Evolutionary conservation across 345 rosid species (phyloP).

Genomic region (Salix exigua): DNA sequence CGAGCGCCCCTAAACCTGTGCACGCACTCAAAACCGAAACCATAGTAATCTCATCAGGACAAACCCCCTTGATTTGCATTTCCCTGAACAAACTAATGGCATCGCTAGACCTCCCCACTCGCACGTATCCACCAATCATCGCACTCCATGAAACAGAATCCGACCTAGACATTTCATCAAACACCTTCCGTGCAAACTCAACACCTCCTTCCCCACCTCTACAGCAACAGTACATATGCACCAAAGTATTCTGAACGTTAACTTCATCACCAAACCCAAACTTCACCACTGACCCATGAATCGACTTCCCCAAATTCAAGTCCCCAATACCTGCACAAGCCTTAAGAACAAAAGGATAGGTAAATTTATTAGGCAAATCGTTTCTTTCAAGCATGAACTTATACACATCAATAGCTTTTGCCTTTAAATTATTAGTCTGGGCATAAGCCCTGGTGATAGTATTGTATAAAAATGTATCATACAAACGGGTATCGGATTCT

Average conservation of each 20-base stretch:
- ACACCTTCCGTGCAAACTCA: constrained; percentile 39
- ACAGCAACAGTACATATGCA: constrained; percentile 39
- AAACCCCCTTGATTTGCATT: constrained; percentile 40
- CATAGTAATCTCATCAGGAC: constrained; percentile 57
- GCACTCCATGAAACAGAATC: constrained; percentile 58
- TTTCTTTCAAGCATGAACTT: constrained; percentile 30
- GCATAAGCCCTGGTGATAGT: constrained; percentile 47
- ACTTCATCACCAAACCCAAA: constrained; percentile 39
- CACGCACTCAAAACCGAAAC: constrained; percentile 52
- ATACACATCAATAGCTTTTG: constrained; percentile 32
- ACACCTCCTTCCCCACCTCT: constrained; percentile 22
- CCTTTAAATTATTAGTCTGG: constrained; percentile 21
- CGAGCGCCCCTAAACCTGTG: constrained; percentile 51
- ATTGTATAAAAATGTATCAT: constrained; percentile 50
- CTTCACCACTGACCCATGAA: constrained; percentile 46
- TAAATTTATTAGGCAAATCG: constrained; percentile 45
- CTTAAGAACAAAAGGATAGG: constrained; percentile 47
- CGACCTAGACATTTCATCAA: constrained; percentile 41
- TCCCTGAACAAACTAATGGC: constrained; percentile 46
- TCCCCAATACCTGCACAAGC: constrained; percentile 50
- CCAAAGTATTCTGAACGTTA: constrained; percentile 50
- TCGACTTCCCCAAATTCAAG: constrained; percentile 37
- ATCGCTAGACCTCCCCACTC: constrained; percentile 32
- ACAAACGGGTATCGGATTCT: constrained; percentile 31
- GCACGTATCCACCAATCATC: constrained; percentile 52